phyloP scores from a whole-genome alignment of 768 basidiomycete species.

The Lyophyllum shimeji region DNA sequence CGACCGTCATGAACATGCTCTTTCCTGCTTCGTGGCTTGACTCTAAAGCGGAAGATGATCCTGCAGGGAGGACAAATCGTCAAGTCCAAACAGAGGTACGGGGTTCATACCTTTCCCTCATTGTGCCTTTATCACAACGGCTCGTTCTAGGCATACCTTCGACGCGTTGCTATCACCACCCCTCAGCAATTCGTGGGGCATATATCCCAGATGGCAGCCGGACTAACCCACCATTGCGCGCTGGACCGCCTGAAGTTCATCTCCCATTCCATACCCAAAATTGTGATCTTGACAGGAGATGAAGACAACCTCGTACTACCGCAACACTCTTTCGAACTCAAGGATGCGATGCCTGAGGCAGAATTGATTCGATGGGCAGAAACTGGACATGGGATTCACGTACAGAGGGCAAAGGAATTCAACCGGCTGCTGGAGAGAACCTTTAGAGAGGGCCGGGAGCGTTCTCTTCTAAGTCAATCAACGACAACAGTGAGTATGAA shows the following conservation, averaged over 20 bases:
- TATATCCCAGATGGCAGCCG: conserved; percentile 74
- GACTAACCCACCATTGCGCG: conserved; percentile 58
- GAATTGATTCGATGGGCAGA: conserved; percentile 56
- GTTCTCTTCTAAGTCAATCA: neutral
- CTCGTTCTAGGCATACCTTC: conserved; percentile 39
- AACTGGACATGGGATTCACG: conserved; percentile 63
- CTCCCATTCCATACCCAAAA: conserved; percentile 59
- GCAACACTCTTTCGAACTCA: conserved; percentile 49
- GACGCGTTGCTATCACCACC: conserved; percentile 49
- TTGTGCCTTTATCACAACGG: neutral
- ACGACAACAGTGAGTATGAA: neutral
- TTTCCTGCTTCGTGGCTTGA: conserved; percentile 65
- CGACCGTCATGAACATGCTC: conserved; percentile 54
- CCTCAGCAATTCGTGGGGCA: conserved; percentile 61
- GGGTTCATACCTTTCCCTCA: neutral
- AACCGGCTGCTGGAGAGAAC: conserved; percentile 57
- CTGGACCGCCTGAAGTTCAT: conserved; percentile 47
- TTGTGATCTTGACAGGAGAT: conserved; percentile 68
- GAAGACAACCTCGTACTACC: conserved; percentile 59
- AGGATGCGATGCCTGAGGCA: conserved; percentile 59
- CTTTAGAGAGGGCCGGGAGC: conserved; percentile 48
- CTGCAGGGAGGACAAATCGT: conserved; percentile 60
- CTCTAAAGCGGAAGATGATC: conserved; percentile 49
- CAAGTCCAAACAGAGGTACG: conserved; percentile 57
- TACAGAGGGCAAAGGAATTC: conserved; percentile 49